Evolutionary conservation across 179 eudicot genomes (phyloP), one percentile per base, ranked within the genome.

Genomic region (Patellifolia procumbens): DNA sequence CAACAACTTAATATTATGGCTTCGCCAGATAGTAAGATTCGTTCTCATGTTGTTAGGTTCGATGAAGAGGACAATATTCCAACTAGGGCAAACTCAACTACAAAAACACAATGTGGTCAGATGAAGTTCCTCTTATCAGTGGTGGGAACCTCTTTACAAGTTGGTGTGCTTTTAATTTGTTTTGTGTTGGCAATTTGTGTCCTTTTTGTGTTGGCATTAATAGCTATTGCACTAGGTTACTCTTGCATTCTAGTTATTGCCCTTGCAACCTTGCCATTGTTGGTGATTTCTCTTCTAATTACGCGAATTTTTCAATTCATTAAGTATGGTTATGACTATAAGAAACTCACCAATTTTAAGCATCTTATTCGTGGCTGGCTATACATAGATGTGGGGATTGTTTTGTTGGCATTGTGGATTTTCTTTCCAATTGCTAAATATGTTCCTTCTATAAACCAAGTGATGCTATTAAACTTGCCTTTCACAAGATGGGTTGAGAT

Each of bases 381-480:
- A 22, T 72, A n/a, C 34, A 35, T 35, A 20, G 31, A 55, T 48
- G 52, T 49, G 6, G 5, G 35, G 0, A 10, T 70, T 28, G 39
- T 77, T 46, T 61, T 70, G 62, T 1, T 70, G 7, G 80, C 43
- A 24, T 19, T 48, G 16, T 55, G 70, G 34, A 8, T 70, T 22
- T 72, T 78, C 59, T 78, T 32, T 53, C 81, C 77, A 12, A 52
- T 78, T 28, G 81, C 77, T 29, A 73, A 52, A 60, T 72, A 17
- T 55, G 46, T 43, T 53, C 77, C 81, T 20, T 29, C 46, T 17
- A 29, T 78, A 3, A 72, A 72, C 8, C 19, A 7, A 4, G 48
- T 55, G 15, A 13, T 32, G 28, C 3, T 73, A 16, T 16, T 73
- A 12, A 60, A 75, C 5, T 42, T 73, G 20, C 49, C 76, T 0